These are phyloP conservation scores for Mucor saturninus DNA, from an alignment of 371 early-diverging fungal genomes.

Conservation along the genomic window DNA sequence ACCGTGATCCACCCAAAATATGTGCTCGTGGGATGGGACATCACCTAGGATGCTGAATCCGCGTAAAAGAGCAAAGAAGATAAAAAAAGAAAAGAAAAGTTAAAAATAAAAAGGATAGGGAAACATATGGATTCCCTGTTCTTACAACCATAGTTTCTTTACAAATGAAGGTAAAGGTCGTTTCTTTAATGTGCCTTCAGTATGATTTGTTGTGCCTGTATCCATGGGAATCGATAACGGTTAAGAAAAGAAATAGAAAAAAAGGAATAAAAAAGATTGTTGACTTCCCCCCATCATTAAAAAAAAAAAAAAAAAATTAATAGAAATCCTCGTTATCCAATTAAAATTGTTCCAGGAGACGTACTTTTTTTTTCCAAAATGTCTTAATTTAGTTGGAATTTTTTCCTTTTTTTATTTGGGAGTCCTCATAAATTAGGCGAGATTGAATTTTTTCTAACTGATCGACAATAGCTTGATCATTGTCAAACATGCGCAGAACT, in stretches of 20 bases:
- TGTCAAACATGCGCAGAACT: constrained; percentile 35
- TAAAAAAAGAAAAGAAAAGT: no score
- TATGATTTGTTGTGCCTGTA: background rate
- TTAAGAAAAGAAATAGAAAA: constrained; percentile 7
- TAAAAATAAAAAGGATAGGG: background rate
- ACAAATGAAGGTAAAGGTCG: constrained; percentile 16
- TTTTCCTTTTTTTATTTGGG: constrained; percentile 2
- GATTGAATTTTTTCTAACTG: constrained; percentile 17
- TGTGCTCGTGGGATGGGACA: constrained; percentile 51
- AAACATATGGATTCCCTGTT: background rate
- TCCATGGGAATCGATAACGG: background rate
- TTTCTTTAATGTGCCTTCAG: constrained; percentile 1
- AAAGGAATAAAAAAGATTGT: background rate
- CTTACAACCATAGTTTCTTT: constrained; percentile 25
- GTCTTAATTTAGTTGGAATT: background rate
- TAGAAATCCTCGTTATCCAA: background rate
- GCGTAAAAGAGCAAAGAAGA: no score
- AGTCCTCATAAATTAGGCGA: background rate
- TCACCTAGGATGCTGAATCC: constrained; percentile 56
- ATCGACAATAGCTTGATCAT: constrained; percentile 38
- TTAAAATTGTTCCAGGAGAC: no score
- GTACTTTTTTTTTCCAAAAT: background rate
- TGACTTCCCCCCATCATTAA: background rate
- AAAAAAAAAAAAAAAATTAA: constrained; percentile 6
- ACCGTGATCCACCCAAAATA: constrained; percentile 64